Conservation (phyloP, 2,329 filamentous ascomycete genomes). For the Mycosphaerella arachidis region DNA sequence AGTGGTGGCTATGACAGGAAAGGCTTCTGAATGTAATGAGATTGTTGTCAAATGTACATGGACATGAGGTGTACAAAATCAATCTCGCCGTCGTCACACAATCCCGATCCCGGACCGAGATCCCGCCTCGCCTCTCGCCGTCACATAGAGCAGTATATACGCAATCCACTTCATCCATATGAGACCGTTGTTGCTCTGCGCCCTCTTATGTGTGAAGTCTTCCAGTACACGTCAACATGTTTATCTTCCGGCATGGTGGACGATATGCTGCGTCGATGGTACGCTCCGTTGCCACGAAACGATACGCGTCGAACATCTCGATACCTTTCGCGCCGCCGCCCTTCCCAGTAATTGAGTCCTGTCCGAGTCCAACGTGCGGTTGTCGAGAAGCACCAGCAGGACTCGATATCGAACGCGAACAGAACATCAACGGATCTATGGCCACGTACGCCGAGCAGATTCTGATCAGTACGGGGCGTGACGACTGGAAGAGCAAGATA, state of each 20-base stretch:
- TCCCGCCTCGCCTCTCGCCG: too few relatives aligned
- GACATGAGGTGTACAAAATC: too few relatives aligned
- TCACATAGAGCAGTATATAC: too few relatives aligned
- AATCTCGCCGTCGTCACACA: neutral
- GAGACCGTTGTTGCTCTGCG: neutral
- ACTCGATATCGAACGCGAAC: conserved; percentile 69
- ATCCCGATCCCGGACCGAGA: neutral
- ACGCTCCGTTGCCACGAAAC: neutral
- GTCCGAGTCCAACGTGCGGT: conserved; percentile 70
- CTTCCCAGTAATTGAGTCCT: conserved; percentile 51
- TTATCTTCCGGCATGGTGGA: conserved; percentile 24
- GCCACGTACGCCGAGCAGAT: conserved; percentile 76
- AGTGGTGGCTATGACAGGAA: too few relatives aligned
- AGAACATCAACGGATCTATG: conserved; percentile 70
- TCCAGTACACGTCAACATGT: conserved; percentile 15
- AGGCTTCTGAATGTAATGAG: too few relatives aligned
- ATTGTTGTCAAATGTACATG: too few relatives aligned
- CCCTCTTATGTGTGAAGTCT: neutral
- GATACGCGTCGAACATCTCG: conserved; percentile 28
- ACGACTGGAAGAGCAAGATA: conserved; percentile 78
- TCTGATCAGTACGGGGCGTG: conserved; percentile 72
- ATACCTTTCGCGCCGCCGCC: conserved; percentile 31
- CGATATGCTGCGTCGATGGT: conserved; percentile 10
- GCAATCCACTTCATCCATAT: too few relatives aligned
- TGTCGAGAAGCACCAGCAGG: conserved; percentile 65